Evolutionary conservation across 148 eudicot genomes (phyloP), one percentile per base, ranked within the genome.

Genomic region (Nyssa sinensis): DNA sequence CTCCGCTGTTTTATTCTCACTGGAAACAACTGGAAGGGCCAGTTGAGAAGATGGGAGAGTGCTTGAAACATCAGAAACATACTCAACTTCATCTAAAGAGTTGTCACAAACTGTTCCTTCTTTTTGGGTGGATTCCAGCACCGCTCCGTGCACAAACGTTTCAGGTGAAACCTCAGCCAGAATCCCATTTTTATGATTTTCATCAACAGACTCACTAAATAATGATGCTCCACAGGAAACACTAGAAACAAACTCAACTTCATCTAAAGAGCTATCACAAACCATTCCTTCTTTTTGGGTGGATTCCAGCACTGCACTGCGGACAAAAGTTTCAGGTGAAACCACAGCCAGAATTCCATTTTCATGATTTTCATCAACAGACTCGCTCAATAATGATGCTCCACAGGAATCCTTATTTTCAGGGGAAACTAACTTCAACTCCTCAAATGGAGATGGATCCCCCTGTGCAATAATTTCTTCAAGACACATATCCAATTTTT

Each of bases 1-100:
- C 25, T 82, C 79, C 55, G 37, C 58, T 35, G 47, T 55, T 76
- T 77, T 63, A 71, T 74, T 64, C 39, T 69, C 75, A 64, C 49
- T 7, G 58, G 75, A 78, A 78, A 37, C 29, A 77, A 59, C 30
- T 23, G 80, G 33, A 65, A 25, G 51, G 35, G 37, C 49, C 76
- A 67, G 10, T 63, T 77, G 70, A 31, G 77, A 84, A 32, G 66
- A 62, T 60, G 59, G 68, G 47, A 59, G 39, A 34, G 29, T 47
- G 77, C 44, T 75, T 21, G 77, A 75, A 66, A 31, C 49, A 67
- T 78, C 51, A 31, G 69, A 75, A 63, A n/a, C n/a, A n/a, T n/a
- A n/a, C n/a, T n/a, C n/a, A n/a, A 68, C 25, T 1, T 61, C 75
- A 66, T 44, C 30, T 34, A 72, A 37, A 47, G 47, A 60, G 70